These are phyloP conservation scores for Pisolithus orientalis DNA, from an alignment of 768 basidiomycete species.

Conservation along the genomic window DNA sequence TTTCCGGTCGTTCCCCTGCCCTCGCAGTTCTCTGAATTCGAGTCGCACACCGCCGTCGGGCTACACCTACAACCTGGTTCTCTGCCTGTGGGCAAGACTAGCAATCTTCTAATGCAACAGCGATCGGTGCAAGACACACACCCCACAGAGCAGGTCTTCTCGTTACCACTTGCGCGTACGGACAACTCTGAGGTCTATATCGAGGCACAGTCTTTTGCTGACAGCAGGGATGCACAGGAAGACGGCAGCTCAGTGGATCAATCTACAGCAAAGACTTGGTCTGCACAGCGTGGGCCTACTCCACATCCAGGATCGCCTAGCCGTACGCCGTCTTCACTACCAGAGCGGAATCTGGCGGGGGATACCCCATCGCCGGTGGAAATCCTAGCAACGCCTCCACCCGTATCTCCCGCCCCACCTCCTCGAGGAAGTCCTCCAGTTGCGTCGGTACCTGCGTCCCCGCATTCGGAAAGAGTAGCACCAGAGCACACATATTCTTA, in stretches of 20 bases:
- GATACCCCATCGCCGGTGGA: background rate
- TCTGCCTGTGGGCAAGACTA: background rate
- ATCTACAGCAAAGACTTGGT: background rate
- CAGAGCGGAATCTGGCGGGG: background rate
- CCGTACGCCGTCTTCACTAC: background rate
- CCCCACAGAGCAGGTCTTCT: background rate
- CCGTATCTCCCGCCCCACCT: conserved; percentile 1
- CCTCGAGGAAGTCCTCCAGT: background rate
- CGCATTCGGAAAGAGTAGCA: too few relatives aligned
- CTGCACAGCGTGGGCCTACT: too few relatives aligned
- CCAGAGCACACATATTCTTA: background rate
- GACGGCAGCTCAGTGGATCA: background rate
- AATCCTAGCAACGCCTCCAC: background rate
- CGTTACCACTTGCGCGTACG: background rate
- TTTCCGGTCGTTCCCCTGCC: background rate
- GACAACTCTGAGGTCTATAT: background rate
- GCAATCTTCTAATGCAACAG: background rate
- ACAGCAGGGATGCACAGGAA: background rate
- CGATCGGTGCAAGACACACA: background rate
- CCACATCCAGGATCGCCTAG: too few relatives aligned
- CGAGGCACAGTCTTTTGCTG: background rate
- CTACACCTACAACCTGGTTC: background rate
- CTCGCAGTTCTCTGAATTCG: too few relatives aligned
- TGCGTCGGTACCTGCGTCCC: background rate
- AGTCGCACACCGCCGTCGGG: too few relatives aligned